These are phyloP conservation scores for Phaeosphaeria sp. DNA, from an alignment of 2,329 filamentous ascomycete species.

Conservation along the genomic window DNA sequence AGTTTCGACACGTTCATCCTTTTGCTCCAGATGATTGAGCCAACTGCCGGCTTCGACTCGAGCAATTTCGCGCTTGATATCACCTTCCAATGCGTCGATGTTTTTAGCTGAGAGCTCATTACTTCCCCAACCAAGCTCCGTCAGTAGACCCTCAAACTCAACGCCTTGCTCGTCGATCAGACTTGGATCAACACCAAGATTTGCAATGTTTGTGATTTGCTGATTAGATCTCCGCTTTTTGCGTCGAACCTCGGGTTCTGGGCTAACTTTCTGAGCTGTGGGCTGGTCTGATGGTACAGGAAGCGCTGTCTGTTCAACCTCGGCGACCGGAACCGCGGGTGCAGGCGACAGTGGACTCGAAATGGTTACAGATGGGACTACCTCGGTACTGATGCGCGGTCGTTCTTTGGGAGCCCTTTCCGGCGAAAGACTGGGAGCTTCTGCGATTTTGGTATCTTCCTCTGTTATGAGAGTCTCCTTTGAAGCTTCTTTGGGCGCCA, in stretches of 20 bases:
- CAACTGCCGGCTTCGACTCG: slow-evolving; percentile 92
- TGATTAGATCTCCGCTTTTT: slow-evolving; percentile 73
- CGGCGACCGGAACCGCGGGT: slow-evolving; percentile 19
- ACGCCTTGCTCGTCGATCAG: slow-evolving; percentile 78
- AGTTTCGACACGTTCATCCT: slow-evolving; percentile 86
- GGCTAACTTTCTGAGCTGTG: slow-evolving; percentile 20
- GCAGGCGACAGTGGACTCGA: slow-evolving; percentile 38
- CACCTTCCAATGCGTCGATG: slow-evolving; percentile 79
- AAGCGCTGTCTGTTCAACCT: slow-evolving; percentile 45
- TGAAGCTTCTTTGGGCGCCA: slow-evolving; percentile 31
- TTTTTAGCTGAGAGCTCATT: slow-evolving; percentile 75
- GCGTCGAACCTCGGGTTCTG: slow-evolving; percentile 57
- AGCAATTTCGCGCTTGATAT: slow-evolving; percentile 86
- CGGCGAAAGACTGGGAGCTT: slow-evolving; percentile 24
- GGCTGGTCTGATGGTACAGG: slow-evolving; percentile 42
- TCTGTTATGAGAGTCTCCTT: slow-evolving; percentile 33
- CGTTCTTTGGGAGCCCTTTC: slow-evolving; percentile 39
- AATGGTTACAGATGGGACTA: slow-evolving; percentile 43
- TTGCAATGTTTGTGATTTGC: slow-evolving; percentile 77
- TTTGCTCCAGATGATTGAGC: slow-evolving; percentile 81
- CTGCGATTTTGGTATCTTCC: slow-evolving; percentile 33
- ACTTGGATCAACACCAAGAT: slow-evolving; percentile 76
- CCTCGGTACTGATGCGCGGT: slow-evolving; percentile 38
- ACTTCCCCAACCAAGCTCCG: slow-evolving; percentile 88
- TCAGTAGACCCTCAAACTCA: slow-evolving; percentile 82